phyloP scores from a whole-genome alignment of 495 filamentous ascomycete genomes.

The Xylaria grammica region DNA sequence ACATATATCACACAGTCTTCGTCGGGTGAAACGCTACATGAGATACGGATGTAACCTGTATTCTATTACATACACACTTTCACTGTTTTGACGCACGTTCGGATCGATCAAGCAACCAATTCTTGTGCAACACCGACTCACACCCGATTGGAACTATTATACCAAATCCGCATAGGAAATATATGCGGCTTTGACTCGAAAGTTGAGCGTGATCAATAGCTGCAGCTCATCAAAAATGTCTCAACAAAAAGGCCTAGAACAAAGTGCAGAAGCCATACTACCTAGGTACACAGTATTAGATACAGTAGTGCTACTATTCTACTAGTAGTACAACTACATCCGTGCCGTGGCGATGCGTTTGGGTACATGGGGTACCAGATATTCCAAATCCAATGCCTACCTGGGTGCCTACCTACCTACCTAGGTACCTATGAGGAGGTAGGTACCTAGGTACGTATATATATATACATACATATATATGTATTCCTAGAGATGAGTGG shows the following conservation, averaged over 20 bases:
- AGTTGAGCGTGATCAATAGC: not conserved
- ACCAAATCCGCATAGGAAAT: not conserved
- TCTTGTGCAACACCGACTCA: not conserved
- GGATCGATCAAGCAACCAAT: slow-evolving; percentile 5
- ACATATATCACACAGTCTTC: not conserved
- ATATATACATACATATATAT: not conserved
- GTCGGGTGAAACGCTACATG: slow-evolving; percentile 16
- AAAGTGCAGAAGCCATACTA: not conserved
- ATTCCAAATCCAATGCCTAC: slow-evolving; percentile 10
- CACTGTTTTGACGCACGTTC: slow-evolving; percentile 5
- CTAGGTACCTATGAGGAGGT: not conserved
- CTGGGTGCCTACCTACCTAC: not conserved
- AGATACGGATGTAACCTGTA: not conserved
- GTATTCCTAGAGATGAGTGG: no score
- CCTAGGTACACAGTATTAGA: no score
- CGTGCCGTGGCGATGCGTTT: no score
- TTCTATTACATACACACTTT: no score
- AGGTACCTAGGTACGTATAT: not conserved
- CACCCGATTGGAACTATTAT: not conserved
- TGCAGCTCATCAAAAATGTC: no score
- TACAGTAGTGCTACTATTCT: not conserved
- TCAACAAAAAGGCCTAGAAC: slow-evolving; percentile 1
- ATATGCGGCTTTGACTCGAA: not conserved
- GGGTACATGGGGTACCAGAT: no score
- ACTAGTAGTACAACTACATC: no score